Conservation (phyloP, 2,329 filamentous ascomycete species). For the Cladosporium halotolerans region DNA sequence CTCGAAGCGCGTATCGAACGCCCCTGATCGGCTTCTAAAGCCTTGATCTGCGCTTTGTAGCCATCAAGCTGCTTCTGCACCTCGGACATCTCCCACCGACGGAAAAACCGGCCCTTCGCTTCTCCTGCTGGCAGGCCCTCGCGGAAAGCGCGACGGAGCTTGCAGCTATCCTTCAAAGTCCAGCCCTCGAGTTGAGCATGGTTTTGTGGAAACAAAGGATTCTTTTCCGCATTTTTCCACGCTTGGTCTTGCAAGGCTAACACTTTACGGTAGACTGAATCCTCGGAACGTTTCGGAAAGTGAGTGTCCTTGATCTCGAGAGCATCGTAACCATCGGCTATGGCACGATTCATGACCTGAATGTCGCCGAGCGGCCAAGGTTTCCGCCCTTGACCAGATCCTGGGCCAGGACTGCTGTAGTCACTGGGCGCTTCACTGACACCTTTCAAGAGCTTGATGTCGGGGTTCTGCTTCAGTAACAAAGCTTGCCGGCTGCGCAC, state of each 20-base stretch:
- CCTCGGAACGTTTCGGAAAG: conserved; percentile 1
- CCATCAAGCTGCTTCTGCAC: conserved; percentile 4
- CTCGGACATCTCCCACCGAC: conserved; percentile 1
- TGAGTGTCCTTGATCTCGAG: neutral
- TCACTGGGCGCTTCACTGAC: neutral
- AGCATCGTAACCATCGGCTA: conserved; percentile 1
- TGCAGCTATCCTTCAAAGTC: conserved; percentile 10
- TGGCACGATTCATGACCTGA: conserved; percentile 2
- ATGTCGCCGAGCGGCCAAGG: conserved; percentile 1
- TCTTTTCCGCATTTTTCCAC: conserved; percentile 4
- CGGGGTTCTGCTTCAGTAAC: conserved; percentile 1
- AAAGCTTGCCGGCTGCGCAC: neutral
- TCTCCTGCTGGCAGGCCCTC: neutral
- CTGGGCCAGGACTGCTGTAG: neutral
- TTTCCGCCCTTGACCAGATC: neutral
- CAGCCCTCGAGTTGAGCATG: conserved; percentile 1
- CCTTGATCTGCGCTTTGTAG: neutral
- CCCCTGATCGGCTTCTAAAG: neutral
- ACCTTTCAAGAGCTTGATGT: neutral
- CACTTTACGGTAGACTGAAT: conserved; percentile 1
- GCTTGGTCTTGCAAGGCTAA: conserved; percentile 3
- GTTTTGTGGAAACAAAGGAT: conserved; percentile 3
- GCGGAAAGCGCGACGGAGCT: neutral
- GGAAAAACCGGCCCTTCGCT: neutral
- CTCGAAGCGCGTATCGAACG: neutral